phyloP scores from a whole-genome alignment of 768 basidiomycete species.

The Tricholoma flavovirens region DNA sequence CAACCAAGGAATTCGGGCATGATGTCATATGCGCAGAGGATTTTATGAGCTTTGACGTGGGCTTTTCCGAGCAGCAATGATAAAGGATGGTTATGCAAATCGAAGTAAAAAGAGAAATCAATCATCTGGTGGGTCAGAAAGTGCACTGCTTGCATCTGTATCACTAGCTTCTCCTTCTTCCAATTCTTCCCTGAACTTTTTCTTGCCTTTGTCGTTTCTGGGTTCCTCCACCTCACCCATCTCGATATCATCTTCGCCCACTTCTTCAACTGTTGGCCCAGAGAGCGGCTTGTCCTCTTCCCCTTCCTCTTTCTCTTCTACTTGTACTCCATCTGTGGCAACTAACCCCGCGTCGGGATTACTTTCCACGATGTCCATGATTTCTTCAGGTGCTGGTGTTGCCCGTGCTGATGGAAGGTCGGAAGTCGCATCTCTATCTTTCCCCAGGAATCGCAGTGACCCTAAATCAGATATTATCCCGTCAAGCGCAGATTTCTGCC shows the following conservation, averaged over 20 bases:
- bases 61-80: slow-evolving; percentile 24
- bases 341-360: slow-evolving; percentile 1
- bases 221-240: slow-evolving; percentile 89
- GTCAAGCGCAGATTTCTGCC: slow-evolving; percentile 65
- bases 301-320: slow-evolving; percentile 32
- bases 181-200: slow-evolving; percentile 61
- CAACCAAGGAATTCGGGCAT: slow-evolving; percentile 46
- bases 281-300: slow-evolving; percentile 33
- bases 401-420: slow-evolving; percentile 37
- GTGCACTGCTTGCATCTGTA: slow-evolving; percentile 66
- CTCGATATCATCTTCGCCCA: slow-evolving; percentile 65
- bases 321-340: slow-evolving; percentile 2
- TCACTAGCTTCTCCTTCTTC: slow-evolving; percentile 88
- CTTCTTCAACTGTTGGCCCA: slow-evolving; percentile 15
- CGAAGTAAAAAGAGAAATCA: slow-evolving; percentile 16
- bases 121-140: slow-evolving; percentile 72
- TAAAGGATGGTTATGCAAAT: slow-evolving; percentile 10
- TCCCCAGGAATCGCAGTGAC: slow-evolving; percentile 60
- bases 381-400: slow-evolving; percentile 44
- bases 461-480: slow-evolving; percentile 56
- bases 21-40: slow-evolving; percentile 68
- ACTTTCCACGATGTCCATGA: slow-evolving; percentile 13
- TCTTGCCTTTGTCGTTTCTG: slow-evolving; percentile 44
- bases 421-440: slow-evolving; percentile 53
- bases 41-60: slow-evolving; percentile 64